Evolutionary conservation across 345 rosid species (phyloP).

Genomic region (Eucalyptus polyanthemos): DNA sequence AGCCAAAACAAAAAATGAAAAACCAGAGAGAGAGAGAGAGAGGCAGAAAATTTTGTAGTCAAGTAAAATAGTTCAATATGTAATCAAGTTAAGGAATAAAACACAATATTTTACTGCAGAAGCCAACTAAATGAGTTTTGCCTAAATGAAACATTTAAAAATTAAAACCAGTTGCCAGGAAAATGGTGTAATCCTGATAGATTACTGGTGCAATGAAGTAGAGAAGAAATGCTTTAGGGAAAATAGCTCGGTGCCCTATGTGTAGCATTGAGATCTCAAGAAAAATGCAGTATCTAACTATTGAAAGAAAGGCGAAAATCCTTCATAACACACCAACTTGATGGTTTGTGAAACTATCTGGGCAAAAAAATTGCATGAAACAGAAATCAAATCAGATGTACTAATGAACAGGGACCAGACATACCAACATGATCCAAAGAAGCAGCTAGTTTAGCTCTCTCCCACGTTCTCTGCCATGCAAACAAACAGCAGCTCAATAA

Average conservation of each 20-base stretch:
- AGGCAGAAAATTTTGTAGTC: background rate
- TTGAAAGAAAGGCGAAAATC: background rate
- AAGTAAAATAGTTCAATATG: background rate
- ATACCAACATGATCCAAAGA: conserved; percentile 85
- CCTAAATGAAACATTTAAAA: background rate
- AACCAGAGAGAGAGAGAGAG: background rate
- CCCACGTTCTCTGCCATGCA: conserved; percentile 87
- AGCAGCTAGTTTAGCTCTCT: conserved; percentile 78
- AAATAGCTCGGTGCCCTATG: background rate
- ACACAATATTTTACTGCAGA: background rate
- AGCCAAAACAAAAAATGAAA: background rate
- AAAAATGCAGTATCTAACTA: background rate
- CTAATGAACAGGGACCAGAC: background rate
- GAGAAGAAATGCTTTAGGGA: background rate
- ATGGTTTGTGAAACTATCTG: background rate
- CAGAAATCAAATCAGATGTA: background rate
- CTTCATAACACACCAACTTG: background rate
- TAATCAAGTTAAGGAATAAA: background rate
- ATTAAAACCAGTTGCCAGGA: background rate
- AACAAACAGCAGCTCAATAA: background rate
- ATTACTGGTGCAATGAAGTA: background rate
- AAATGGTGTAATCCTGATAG: background rate
- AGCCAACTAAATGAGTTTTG: background rate
- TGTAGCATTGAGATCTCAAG: background rate
- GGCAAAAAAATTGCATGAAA: background rate